phyloP scores from a whole-genome alignment of 495 filamentous ascomycete species.

The Aspergillus carlsbadensis region DNA sequence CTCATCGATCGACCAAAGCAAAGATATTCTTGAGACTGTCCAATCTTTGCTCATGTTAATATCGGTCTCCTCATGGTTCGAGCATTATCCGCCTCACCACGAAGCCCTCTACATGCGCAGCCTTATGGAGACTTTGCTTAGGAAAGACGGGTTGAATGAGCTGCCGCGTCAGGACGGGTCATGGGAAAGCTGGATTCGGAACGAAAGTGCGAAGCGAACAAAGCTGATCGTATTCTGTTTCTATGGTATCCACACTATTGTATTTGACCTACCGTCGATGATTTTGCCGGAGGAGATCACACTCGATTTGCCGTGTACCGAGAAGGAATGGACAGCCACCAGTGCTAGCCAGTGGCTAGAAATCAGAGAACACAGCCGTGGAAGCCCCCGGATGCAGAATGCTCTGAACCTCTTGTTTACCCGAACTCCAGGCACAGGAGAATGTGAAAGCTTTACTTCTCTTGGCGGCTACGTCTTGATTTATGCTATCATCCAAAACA shows the following conservation, averaged over 20 bases:
- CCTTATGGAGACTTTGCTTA: slow-evolving; percentile 33
- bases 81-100: slow-evolving; percentile 36
- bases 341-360: slow-evolving; percentile 28
- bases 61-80: slow-evolving; percentile 38
- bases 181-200: slow-evolving; percentile 50
- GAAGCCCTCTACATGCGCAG: slow-evolving; percentile 37
- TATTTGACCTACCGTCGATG: slow-evolving; percentile 49
- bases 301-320: slow-evolving; percentile 56
- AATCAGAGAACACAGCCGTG: slow-evolving; percentile 25
- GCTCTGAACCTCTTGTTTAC: slow-evolving; percentile 32
- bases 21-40: slow-evolving; percentile 31
- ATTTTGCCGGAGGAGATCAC: slow-evolving; percentile 63
- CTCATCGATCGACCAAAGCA: slow-evolving; percentile 14
- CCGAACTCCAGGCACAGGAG: slow-evolving; percentile 16
- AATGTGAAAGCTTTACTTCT: slow-evolving; percentile 46
- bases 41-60: slow-evolving; percentile 35
- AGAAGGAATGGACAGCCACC: slow-evolving; percentile 39
- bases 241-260: slow-evolving; percentile 50
- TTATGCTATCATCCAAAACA: slow-evolving; percentile 66
- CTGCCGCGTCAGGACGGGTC: slow-evolving; percentile 35
- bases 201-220: slow-evolving; percentile 45
- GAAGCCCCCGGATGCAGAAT: slow-evolving; percentile 36
- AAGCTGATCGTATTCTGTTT: slow-evolving; percentile 50
- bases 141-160: slow-evolving; percentile 34
- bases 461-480: slow-evolving; percentile 69